Conservation (phyloP, 495 filamentous ascomycete genomes). For the Thermothielavioides terrestris region DNA sequence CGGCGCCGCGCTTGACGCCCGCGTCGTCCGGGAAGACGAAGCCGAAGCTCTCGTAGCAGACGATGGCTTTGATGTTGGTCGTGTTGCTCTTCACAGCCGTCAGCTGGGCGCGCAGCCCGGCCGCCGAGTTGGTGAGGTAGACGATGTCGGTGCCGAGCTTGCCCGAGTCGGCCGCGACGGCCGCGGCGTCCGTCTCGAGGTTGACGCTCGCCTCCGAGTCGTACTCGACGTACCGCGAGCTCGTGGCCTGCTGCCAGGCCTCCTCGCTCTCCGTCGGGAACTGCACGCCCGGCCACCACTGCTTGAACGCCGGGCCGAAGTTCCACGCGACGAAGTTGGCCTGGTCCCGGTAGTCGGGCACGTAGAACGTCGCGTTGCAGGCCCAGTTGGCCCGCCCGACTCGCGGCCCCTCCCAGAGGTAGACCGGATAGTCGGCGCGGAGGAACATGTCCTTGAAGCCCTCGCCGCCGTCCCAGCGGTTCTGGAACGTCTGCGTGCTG, state of each 20-base stretch:
- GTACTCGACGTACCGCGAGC: conserved; percentile 37
- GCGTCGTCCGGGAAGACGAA: conserved; percentile 37
- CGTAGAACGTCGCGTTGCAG: conserved; percentile 32
- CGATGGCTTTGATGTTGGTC: conserved; percentile 41
- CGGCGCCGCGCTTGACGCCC: conserved; percentile 20
- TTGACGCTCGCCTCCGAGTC: conserved; percentile 33
- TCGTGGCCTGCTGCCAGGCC: conserved; percentile 38
- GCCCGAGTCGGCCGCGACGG: conserved; percentile 38
- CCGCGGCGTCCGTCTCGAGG: conserved; percentile 32
- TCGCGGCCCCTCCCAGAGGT: conserved; percentile 40
- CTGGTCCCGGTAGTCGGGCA: conserved; percentile 32
- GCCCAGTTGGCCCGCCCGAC: conserved; percentile 40
- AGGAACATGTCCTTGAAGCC: conserved; percentile 45
- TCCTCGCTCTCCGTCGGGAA: conserved; percentile 29
- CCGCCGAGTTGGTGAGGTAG: conserved; percentile 38
- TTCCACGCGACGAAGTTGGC: conserved; percentile 39
- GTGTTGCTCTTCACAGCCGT: conserved; percentile 31
- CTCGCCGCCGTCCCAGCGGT: conserved; percentile 41
- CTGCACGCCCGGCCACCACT: conserved; percentile 39
- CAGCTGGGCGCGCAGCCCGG: conserved; percentile 37
- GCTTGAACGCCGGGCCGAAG: conserved; percentile 30
- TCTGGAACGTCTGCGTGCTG: conserved; percentile 39
- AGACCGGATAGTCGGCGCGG: conserved; percentile 40
- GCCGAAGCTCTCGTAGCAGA: conserved; percentile 40
- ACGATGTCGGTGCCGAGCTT: conserved; percentile 36